phyloP scores from a whole-genome alignment of 2,329 filamentous ascomycete genomes.

The Aspergillus neoniger region DNA sequence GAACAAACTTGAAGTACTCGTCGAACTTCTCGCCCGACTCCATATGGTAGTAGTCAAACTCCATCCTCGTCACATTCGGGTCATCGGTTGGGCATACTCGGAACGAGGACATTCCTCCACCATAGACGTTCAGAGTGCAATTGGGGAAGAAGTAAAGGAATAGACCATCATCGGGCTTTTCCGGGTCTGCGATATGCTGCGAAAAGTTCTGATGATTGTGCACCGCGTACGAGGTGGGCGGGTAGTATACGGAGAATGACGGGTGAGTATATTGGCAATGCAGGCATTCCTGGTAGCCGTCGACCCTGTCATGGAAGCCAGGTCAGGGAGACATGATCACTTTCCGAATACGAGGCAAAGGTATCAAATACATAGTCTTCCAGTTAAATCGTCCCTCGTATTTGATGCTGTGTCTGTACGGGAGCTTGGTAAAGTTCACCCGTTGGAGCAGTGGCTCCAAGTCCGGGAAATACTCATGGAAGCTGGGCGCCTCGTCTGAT shows the following conservation, averaged over 20 bases:
- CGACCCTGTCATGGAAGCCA: conserved; percentile 45
- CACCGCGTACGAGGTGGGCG: conserved; percentile 58
- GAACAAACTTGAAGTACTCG: conserved; percentile 58
- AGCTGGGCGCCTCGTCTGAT: conserved; percentile 50
- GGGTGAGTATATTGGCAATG: conserved; percentile 62
- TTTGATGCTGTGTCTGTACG: conserved; percentile 55
- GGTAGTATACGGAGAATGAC: conserved; percentile 57
- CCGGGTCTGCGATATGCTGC: conserved; percentile 57
- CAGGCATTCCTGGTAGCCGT: conserved; percentile 61
- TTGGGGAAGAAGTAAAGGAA: conserved; percentile 62
- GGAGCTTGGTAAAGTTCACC: conserved; percentile 58
- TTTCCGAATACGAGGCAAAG: not conserved
- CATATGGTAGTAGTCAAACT: conserved; percentile 61
- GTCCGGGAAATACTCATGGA: conserved; percentile 57
- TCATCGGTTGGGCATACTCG: conserved; percentile 55
- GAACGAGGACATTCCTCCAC: conserved; percentile 60
- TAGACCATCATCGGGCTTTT: conserved; percentile 55
- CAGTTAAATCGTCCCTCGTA: conserved; percentile 61
- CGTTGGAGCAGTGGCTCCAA: conserved; percentile 51
- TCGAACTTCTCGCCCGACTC: conserved; percentile 56
- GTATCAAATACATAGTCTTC: conserved; percentile 54
- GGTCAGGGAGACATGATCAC: conserved; percentile 2
- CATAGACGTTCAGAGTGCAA: conserved; percentile 60
- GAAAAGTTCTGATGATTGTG: conserved; percentile 58
- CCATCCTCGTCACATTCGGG: conserved; percentile 56